Percentiles rank a stretch among this genome's conserved stretches.
phyloP scores from a whole-genome alignment of 192 early-diverging fungal genomes.

The Coemansia erecta region DNA sequence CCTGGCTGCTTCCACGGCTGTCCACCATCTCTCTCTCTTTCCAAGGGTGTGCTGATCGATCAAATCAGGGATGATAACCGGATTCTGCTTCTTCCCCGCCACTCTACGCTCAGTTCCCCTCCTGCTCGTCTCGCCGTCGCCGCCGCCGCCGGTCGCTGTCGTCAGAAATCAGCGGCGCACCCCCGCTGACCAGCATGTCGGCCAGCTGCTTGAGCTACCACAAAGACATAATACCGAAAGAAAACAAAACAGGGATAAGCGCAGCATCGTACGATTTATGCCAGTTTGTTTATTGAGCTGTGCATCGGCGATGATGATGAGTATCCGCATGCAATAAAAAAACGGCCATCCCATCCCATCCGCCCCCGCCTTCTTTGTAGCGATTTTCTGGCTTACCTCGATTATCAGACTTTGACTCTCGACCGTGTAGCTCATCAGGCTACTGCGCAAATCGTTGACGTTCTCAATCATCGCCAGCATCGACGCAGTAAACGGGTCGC shows the following conservation, averaged over 20 bases:
- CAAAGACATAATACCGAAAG: background rate
- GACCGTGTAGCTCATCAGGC: slow-evolving; percentile 9
- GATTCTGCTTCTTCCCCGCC: background rate
- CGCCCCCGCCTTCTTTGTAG: background rate
- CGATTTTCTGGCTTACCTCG: slow-evolving; percentile 9
- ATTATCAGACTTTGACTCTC: slow-evolving; percentile 12
- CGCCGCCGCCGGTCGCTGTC: background rate
- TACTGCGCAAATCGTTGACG: slow-evolving; percentile 14
- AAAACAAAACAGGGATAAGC: background rate
- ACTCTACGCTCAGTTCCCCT: no score
- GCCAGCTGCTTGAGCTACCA: slow-evolving; percentile 16
- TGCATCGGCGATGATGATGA: no score
- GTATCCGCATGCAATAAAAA: background rate
- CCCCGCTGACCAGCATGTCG: background rate
- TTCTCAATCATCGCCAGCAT: slow-evolving; percentile 19
- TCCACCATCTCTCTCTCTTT: no score
- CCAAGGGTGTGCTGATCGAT: background rate
- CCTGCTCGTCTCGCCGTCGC: background rate
- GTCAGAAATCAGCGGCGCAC: background rate
- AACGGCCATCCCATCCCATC: background rate
- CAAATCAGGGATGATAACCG: background rate
- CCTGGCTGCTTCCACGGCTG: no score
- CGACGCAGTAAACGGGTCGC: slow-evolving; percentile 26
- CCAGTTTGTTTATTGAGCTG: background rate
- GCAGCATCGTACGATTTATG: background rate